Conservation (phyloP, 2,329 filamentous ascomycete genomes). For the Fusarium udum region DNA sequence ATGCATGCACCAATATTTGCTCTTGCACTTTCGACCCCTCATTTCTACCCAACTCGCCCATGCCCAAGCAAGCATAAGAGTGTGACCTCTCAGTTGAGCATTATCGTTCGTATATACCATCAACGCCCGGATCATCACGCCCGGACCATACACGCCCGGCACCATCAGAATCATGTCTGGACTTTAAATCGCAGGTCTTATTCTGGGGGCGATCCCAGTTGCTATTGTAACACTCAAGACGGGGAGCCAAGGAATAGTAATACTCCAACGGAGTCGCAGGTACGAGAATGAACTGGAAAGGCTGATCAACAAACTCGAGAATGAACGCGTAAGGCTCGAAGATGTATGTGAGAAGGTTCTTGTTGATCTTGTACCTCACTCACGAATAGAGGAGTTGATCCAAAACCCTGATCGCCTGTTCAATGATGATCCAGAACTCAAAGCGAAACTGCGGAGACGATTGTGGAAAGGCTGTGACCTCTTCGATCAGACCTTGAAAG, state of each 20-base stretch:
- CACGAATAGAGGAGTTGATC: not conserved
- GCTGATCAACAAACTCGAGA: not conserved
- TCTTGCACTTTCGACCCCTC: not conserved
- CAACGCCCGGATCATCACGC: too few relatives aligned
- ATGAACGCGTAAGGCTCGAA: not conserved
- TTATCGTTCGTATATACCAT: too few relatives aligned
- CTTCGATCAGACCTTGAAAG: not conserved
- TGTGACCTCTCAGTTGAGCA: too few relatives aligned
- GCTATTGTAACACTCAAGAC: not conserved
- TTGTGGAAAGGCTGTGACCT: not conserved
- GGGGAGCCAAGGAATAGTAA: fast-evolving
- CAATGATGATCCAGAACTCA: not conserved
- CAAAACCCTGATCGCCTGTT: not conserved
- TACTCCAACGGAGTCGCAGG: not conserved
- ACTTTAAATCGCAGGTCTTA: not conserved
- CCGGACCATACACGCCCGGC: too few relatives aligned
- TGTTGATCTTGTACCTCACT: not conserved
- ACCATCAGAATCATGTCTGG: not conserved
- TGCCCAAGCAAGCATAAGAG: too few relatives aligned
- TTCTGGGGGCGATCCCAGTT: not conserved
- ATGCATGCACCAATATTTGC: not conserved
- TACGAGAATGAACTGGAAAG: not conserved
- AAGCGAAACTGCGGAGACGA: not conserved
- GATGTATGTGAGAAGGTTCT: not conserved
- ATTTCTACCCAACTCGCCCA: not conserved